Base-by-base conservation (phyloP, 129 eudicot species). In the Artemisia annua region DNA sequence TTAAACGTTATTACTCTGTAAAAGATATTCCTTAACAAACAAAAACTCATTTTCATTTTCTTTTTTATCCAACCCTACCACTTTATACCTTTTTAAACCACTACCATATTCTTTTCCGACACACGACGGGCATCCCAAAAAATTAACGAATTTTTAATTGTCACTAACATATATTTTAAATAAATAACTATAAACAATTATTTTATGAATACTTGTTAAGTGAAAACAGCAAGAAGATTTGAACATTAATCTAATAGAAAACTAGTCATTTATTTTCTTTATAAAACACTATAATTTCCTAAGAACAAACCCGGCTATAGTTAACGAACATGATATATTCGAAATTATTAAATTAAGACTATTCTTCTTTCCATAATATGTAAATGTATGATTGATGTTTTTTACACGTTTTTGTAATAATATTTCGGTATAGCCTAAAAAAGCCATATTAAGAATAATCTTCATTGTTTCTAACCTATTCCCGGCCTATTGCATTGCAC, bases 21-120 rank as follows among this genome's bases (percentile, higher is more conserved):
- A 24, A 63, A 4, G 13, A 8, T 58, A 59, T 35, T 63, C 63
- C 28, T 18, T 63, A 63, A 20, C 44, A 66, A 16, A 75, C 70
- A 66, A 55, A 54, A 50, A 39, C 7, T 7, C 1, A 7, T 49
- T 28, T 62, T n/a, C 30, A 39, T 39, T 39, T 4, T 39, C 46
- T 39, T 14, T 30, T 3, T 63, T 51, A 13, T 22, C 39, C 49
- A 11, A 63, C 63, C 70, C 62, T 51, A 53, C 60, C 71, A 28
- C 53, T 51, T 62, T 10, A 16, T 5, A 2, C 57, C 56, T 72
- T 59, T 63, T 63, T 51, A 22, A 46, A 46, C 10, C 15, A 1
- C 59, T 44, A 20, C 2, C 26, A 24, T n/a, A 50, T 26, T 50
- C 16, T 63, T 19, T 63, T 39, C 49, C 8, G 6, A 63, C 5